A percentile compares a stretch with the other conserved stretches of the same genome.
phyloP scores from a whole-genome alignment of 2,329 filamentous ascomycete species.

The Epichloe scottii region DNA sequence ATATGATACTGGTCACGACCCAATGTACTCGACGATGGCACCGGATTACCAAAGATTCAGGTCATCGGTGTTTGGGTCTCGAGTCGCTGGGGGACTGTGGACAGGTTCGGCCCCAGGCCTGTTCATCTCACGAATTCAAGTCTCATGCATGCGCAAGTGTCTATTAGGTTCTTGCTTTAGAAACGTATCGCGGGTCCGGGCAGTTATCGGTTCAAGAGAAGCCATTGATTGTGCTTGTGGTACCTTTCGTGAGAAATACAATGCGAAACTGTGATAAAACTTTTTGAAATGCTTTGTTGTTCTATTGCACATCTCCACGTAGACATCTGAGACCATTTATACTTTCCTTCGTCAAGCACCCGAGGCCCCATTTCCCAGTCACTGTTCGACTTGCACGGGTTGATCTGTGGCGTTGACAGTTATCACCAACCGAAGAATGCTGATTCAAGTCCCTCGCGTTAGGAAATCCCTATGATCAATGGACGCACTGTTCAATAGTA shows the following conservation, averaged over 20 bases:
- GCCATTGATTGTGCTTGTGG: conserved; percentile 5
- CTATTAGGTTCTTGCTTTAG: background rate
- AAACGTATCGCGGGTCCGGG: conserved; percentile 9
- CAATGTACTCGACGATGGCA: conserved; percentile 19
- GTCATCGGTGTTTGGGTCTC: conserved; percentile 22
- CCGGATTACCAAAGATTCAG: conserved; percentile 15
- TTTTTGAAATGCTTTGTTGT: too few relatives aligned
- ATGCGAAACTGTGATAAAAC: too few relatives aligned
- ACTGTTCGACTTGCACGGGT: background rate
- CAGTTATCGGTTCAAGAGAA: conserved; percentile 10
- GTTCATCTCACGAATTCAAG: background rate
- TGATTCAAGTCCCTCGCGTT: background rate
- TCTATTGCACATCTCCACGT: too few relatives aligned
- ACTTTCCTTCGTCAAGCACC: too few relatives aligned
- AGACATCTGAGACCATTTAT: too few relatives aligned
- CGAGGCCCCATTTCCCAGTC: background rate
- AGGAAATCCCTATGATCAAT: background rate
- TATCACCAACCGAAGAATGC: background rate
- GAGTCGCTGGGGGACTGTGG: conserved; percentile 22
- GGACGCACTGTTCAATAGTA: background rate
- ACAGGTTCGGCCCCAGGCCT: conserved; percentile 19
- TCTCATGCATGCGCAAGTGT: background rate
- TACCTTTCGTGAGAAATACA: too few relatives aligned
- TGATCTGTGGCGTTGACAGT: too few relatives aligned
- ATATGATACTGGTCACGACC: conserved; percentile 9